Evolutionary conservation across 495 filamentous ascomycete species (phyloP).

Genomic region (Penicillium simplicissimum): DNA sequence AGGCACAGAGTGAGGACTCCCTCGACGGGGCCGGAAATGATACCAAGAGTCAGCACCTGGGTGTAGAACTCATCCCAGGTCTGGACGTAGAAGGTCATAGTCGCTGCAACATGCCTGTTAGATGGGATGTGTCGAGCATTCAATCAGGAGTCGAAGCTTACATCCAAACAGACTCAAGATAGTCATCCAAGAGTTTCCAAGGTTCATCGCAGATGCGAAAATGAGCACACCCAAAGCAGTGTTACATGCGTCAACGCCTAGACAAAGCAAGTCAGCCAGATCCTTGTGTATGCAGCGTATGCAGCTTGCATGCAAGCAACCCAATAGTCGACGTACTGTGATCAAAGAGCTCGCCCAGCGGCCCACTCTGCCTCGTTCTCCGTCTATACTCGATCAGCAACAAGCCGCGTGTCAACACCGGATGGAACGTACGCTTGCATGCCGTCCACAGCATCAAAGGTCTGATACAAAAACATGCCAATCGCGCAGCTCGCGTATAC

Average conservation of each 20-base stretch:
- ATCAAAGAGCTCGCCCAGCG: constrained; percentile 94
- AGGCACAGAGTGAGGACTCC: constrained; percentile 81
- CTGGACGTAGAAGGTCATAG: constrained; percentile 93
- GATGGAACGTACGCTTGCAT: constrained; percentile 72
- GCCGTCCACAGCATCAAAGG: constrained; percentile 96
- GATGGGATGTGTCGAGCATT: neutral
- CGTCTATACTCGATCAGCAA: constrained; percentile 52
- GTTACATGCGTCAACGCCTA: constrained; percentile 90
- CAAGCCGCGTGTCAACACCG: neutral
- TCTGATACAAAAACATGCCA: constrained; percentile 94
- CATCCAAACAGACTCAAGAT: constrained; percentile 81
- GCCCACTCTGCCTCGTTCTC: constrained; percentile 88
- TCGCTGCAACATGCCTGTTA: constrained; percentile 46
- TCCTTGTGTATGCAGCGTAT: neutral
- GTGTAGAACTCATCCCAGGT: constrained; percentile 99
- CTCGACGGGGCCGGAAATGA: constrained; percentile 94
- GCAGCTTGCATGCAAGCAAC: neutral
- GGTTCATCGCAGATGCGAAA: constrained; percentile 86
- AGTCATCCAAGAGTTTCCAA: constrained; percentile 91
- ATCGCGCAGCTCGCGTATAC: constrained; percentile 90
- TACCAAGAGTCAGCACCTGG: constrained; percentile 85
- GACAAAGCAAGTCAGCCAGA: neutral
- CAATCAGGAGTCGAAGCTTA: constrained; percentile 35
- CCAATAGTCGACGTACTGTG: constrained; percentile 61
- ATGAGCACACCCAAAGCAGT: constrained; percentile 91